Evolutionary conservation across 2,329 filamentous ascomycete species (phyloP).

Genomic region (Fusarium fracticaudum): DNA sequence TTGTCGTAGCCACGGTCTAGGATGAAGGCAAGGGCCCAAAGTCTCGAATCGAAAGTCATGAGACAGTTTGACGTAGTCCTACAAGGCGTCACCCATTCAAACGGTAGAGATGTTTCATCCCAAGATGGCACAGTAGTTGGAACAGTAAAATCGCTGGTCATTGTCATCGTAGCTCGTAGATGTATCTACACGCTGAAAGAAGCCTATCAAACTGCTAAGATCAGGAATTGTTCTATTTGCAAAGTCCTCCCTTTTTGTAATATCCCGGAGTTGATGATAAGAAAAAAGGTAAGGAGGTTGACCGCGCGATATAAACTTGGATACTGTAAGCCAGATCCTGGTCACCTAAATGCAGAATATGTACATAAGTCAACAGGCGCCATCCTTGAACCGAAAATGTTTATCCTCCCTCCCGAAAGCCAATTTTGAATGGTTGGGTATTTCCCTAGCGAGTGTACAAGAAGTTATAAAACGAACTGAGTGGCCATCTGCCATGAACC

Average conservation of each 20-base stretch:
- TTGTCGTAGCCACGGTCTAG: not conserved
- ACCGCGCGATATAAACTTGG: slow-evolving; percentile 4
- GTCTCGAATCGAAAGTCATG: not conserved
- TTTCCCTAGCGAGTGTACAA: slow-evolving; percentile 52
- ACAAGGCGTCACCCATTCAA: not conserved
- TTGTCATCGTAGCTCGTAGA: slow-evolving; percentile 43
- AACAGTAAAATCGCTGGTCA: slow-evolving; percentile 29
- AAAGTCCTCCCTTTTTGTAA: slow-evolving; percentile 14
- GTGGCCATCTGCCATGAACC: not conserved
- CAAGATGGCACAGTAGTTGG: not conserved
- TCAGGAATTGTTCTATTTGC: slow-evolving; percentile 33
- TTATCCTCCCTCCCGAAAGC: slow-evolving; percentile 38
- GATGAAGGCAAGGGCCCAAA: not conserved
- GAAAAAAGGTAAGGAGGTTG: slow-evolving; percentile 17
- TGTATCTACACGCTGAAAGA: slow-evolving; percentile 27
- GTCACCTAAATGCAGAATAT: slow-evolving; percentile 43
- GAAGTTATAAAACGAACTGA: slow-evolving; percentile 45
- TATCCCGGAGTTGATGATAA: slow-evolving; percentile 18
- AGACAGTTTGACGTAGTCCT: not conserved
- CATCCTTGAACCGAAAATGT: slow-evolving; percentile 35
- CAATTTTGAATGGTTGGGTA: slow-evolving; percentile 42
- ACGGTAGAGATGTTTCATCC: not conserved
- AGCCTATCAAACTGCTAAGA: slow-evolving; percentile 30
- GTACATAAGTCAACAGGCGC: slow-evolving; percentile 45
- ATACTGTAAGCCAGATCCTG: slow-evolving; percentile 5